Percentiles rank a stretch among this genome's conserved stretches.
Conservation (phyloP, 768 basidiomycete species). For the Rhodotorula toruloides region DNA sequence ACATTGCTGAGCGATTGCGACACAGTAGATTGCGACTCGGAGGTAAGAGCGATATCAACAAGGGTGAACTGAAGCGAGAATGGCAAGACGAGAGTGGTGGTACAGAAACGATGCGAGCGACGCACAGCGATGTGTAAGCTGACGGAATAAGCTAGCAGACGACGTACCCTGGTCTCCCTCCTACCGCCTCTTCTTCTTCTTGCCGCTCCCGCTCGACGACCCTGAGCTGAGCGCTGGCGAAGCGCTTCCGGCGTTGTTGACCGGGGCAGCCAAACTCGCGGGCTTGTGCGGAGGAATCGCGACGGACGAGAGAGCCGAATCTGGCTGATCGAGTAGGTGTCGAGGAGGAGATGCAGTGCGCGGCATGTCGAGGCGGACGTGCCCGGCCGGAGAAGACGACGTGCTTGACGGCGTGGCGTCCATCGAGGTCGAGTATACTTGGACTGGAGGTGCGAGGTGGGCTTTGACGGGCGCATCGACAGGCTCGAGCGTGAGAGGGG, state of each 20-base stretch:
- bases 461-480: background rate
- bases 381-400: background rate
- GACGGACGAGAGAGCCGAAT: background rate
- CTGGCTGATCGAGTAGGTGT: conserved; percentile 6
- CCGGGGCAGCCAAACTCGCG: background rate
- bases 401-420: background rate
- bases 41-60: background rate
- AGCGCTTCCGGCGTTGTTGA: background rate
- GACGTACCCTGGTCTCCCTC: too few species aligned
- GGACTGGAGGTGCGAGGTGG: conserved; percentile 16
- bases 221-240: background rate
- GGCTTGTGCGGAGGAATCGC: background rate
- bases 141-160: too few species aligned
- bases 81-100: background rate
- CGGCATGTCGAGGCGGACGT: background rate
- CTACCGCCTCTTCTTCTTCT: conserved; percentile 27
- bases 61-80: background rate
- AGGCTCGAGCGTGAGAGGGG: conserved; percentile 2
- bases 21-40: too few species aligned
- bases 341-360: background rate
- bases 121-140: too few species aligned
- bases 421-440: background rate
- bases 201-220: background rate
- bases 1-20: too few species aligned
- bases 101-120: too few species aligned